Base-by-base conservation (phyloP, 208 protist species). In the Spongospora subterranea region DNA sequence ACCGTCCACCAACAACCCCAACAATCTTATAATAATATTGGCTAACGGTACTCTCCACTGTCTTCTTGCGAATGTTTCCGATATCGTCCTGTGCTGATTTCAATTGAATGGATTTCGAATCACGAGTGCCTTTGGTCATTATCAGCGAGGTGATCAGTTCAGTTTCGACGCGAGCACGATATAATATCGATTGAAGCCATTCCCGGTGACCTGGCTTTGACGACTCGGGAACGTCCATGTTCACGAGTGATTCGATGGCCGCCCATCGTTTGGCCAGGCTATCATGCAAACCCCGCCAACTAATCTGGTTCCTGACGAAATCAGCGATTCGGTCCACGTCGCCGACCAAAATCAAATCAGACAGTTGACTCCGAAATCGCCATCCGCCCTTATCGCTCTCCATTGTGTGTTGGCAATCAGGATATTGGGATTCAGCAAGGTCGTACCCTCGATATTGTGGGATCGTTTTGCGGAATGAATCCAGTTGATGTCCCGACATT, bases 11-110 rank as follows among this genome's bases (percentile, higher is more conserved):
- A 82, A 82, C 71, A 6, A 82, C 13, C 17, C 71, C 71, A 43
- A 82, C 71, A 20, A 82, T 6, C n/a, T 82, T 82, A 43, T 82
- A 82, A n/a, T 82, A 82, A 43, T 82, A 82, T 43, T 6, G 71
- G 17, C 35, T 60, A 24, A 60, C 50, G 13, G 6, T 35, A 20
- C 40, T 35, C 17, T 6, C 35, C 35, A 82, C 35, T 43, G 35
- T 82, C 13, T 35, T n/a, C 11, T 35, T 20, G n/a, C 17, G n/a
- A 82, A 35, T 82, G n/a, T n/a, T n/a, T n/a, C n/a, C n/a, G n/a
- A n/a, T n/a, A n/a, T n/a, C n/a, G n/a, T n/a, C n/a, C n/a, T n/a
- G n/a, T n/a, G n/a, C n/a, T n/a, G n/a, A n/a, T n/a, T n/a, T n/a
- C n/a, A n/a, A n/a, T n/a, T n/a, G n/a, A n/a, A n/a, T n/a, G n/a